Evolutionary conservation across 768 basidiomycete species (phyloP).

Genomic region (Mycena pura): DNA sequence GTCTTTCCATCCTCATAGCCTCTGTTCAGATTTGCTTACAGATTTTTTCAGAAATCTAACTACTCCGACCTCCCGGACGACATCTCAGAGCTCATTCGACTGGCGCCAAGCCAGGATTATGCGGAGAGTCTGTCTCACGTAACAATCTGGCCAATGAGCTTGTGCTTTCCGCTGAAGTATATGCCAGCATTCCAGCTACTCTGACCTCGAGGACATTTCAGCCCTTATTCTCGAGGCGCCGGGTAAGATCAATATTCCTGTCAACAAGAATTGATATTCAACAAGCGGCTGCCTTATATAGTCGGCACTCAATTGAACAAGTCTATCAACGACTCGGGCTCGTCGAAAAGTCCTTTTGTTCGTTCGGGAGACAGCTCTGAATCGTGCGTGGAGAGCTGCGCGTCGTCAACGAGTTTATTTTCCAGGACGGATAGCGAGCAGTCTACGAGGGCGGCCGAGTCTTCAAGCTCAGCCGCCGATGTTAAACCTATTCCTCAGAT

Average conservation of each 20-base stretch:
- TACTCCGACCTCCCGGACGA: slow-evolving; percentile 34
- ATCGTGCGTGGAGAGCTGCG: background rate
- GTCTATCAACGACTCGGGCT: background rate
- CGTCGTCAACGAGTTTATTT: slow-evolving; percentile 5
- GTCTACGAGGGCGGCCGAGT: slow-evolving; percentile 28
- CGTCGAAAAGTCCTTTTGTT: background rate
- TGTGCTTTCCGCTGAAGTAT: background rate
- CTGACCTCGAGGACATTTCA: slow-evolving; percentile 23
- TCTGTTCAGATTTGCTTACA: background rate
- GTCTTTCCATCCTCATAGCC: background rate
- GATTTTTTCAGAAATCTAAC: slow-evolving; percentile 28
- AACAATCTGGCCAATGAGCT: too few species aligned
- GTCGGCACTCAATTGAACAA: slow-evolving; percentile 13
- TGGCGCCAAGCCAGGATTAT: too few species aligned
- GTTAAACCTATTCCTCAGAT: too few species aligned
- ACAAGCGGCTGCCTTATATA: background rate
- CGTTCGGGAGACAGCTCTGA: slow-evolving; percentile 1
- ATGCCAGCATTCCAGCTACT: slow-evolving; percentile 2
- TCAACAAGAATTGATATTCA: background rate
- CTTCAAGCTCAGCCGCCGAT: slow-evolving; percentile 31
- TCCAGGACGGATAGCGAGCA: slow-evolving; percentile 4
- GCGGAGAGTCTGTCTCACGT: too few species aligned
- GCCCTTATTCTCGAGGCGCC: slow-evolving; percentile 24
- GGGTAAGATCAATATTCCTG: background rate
- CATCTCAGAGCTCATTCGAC: slow-evolving; percentile 30